Evolutionary conservation across 176 grass and related monocot species (phyloP).

Genomic region (Triticum aestivum): DNA sequence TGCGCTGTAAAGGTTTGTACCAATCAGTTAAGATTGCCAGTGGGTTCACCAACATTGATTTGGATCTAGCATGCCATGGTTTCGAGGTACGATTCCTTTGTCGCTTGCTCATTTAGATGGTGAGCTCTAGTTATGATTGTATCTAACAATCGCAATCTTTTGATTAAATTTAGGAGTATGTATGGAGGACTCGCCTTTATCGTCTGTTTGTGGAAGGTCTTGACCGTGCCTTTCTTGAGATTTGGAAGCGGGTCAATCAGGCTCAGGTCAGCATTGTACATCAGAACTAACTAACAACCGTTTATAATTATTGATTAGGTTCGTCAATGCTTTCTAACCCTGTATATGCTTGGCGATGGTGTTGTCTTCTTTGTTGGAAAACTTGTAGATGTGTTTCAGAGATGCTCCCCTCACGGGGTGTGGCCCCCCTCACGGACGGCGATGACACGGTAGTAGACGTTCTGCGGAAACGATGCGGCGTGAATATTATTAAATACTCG

Average conservation of each 20-base stretch:
- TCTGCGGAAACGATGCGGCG: too few species aligned
- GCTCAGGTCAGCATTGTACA: not conserved
- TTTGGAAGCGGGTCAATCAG: not conserved
- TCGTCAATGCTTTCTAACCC: too few species aligned
- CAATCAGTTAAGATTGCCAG: not conserved
- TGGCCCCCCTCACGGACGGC: too few species aligned
- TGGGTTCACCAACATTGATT: not conserved
- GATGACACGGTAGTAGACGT: too few species aligned
- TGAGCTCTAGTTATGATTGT: not conserved
- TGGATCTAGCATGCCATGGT: not conserved
- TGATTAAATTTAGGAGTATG: constrained; percentile 6
- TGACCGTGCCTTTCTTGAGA: not conserved
- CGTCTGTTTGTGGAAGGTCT: not conserved
- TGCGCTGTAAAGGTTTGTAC: not conserved
- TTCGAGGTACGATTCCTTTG: not conserved
- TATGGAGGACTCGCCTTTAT: not conserved
- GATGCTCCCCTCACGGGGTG: too few species aligned
- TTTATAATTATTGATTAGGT: not conserved
- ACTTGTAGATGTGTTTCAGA: not conserved
- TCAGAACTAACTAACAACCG: too few species aligned
- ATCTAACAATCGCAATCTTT: not conserved
- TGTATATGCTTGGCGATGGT: not conserved
- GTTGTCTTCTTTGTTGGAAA: not conserved
- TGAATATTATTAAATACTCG: too few species aligned
- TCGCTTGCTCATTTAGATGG: not conserved